phyloP scores from a whole-genome alignment of 306 rosid species.

The Cotoneaster glaucophyllus region DNA sequence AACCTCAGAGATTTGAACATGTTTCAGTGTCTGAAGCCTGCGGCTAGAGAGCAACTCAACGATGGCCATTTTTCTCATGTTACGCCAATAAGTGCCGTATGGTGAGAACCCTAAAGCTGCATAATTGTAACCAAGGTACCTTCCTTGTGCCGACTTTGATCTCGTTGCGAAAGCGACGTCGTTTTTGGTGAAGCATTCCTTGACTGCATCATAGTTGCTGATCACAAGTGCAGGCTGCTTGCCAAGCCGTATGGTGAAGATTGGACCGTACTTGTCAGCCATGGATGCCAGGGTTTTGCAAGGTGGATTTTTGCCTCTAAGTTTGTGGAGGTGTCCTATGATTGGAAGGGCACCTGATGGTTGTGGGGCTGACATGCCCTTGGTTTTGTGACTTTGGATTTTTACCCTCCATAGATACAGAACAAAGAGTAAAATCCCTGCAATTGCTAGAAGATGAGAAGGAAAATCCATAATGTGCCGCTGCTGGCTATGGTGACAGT shows the following conservation, averaged over 20 bases:
- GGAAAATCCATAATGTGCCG: slow-evolving; percentile 16
- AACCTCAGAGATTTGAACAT: slow-evolving; percentile 25
- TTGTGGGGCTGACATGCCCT: slow-evolving; percentile 32
- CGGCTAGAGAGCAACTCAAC: slow-evolving; percentile 38
- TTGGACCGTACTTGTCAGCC: slow-evolving; percentile 48
- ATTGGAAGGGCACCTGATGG: slow-evolving; percentile 36
- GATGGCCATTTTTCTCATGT: slow-evolving; percentile 33
- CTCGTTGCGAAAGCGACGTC: no score
- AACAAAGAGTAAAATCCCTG: slow-evolving; percentile 2
- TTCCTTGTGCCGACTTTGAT: no score
- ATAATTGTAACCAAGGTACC: no score
- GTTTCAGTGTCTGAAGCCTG: slow-evolving; percentile 27
- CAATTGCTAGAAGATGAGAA: slow-evolving; percentile 14
- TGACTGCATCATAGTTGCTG: slow-evolving; percentile 38
- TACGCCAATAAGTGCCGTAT: no score
- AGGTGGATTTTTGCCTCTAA: slow-evolving; percentile 19
- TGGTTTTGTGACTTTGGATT: not conserved
- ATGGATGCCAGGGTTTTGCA: slow-evolving; percentile 31
- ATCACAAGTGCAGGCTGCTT: slow-evolving; percentile 31
- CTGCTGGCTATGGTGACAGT: not conserved
- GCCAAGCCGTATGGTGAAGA: slow-evolving; percentile 41
- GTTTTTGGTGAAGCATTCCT: not conserved
- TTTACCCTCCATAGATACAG: slow-evolving; percentile 15
- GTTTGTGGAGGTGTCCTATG: slow-evolving; percentile 51
- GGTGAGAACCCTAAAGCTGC: no score